A percentile compares a stretch with the other conserved stretches of the same genome.
Conservation (phyloP, 768 basidiomycete genomes). For the Tremella mesenterica region DNA sequence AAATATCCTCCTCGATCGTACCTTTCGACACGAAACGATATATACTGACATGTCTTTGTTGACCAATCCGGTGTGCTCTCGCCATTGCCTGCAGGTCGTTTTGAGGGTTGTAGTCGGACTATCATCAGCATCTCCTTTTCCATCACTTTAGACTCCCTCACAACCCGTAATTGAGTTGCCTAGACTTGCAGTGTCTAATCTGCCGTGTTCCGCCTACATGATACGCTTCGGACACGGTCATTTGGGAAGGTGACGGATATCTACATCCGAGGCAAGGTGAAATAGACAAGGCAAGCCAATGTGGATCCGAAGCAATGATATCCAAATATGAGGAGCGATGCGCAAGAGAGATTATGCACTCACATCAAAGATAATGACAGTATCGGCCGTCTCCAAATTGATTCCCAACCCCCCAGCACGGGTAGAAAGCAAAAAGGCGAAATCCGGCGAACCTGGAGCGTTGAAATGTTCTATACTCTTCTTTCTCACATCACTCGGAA, state of each 20-base stretch:
- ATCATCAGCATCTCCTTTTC: too few species aligned
- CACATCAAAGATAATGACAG: slow-evolving; percentile 90
- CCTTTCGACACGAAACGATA: slow-evolving; percentile 94
- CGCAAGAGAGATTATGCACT: too few species aligned
- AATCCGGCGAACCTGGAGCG: slow-evolving; percentile 81
- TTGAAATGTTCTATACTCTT: slow-evolving; percentile 97
- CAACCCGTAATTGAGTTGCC: too few species aligned
- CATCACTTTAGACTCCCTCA: too few species aligned
- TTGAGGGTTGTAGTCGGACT: slow-evolving; percentile 98
- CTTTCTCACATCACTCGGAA: slow-evolving; percentile 84
- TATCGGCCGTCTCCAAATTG: slow-evolving; percentile 97
- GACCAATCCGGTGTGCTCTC: slow-evolving; percentile 95
- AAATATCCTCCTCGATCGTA: slow-evolving; percentile 97
- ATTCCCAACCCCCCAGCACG: slow-evolving; percentile 96
- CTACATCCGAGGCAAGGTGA: too few species aligned
- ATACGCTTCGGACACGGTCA: too few species aligned
- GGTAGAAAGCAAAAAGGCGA: slow-evolving; percentile 92
- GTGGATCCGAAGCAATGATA: not conserved
- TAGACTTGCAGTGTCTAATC: too few species aligned
- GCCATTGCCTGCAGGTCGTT: slow-evolving; percentile 99
- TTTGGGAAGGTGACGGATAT: too few species aligned
- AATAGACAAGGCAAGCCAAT: not conserved
- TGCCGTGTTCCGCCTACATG: too few species aligned
- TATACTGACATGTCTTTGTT: slow-evolving; percentile 96
- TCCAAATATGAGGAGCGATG: too few species aligned